Evolutionary conservation across 2,329 filamentous ascomycete species (phyloP), one percentile per base, ranked within the genome.

Genomic region (Rugonectria rugulosa): DNA sequence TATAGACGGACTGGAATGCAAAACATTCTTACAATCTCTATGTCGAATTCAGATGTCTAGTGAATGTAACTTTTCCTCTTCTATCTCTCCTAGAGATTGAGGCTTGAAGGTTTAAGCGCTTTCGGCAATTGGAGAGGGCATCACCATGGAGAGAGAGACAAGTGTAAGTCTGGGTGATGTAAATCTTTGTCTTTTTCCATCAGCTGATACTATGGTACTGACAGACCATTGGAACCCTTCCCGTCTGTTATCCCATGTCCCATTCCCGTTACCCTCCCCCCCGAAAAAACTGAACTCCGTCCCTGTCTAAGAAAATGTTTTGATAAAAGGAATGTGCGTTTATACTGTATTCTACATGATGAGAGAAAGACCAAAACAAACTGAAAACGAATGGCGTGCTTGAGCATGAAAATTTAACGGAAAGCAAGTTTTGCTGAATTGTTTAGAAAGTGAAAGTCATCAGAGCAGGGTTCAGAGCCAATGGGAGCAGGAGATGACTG

Each of bases 361-460:
- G 42, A 26, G 19, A 29, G n/a, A 50, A 34, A 27, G 37, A 50
- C 44, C 44, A 47, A n/a, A n/a, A n/a, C 20, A 42, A 36, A 12
- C 31, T 41, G 32, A 24, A 49, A 23, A 14, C 17, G 45, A 48
- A 21, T 31, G 23, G 32, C 19, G 36, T 29, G n/a, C 36, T 23
- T 29, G 15, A 9, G 6, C 17, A 17, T 11, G 26, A 20, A 9
- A 21, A 32, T 14, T 20, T 9, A 32, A 6, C 15, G 17, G 10
- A 10, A 20, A 6, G 34, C 15, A 9, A 38, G 34, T 17, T 2
- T 37, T 7, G 20, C 12, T 23, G 15, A 46, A n/a, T 21, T 15
- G 31, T 24, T 70, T 83, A 91, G 85, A 87, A 92, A 9, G 88
- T 89, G 72, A 92, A 91, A 0, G 87, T 89, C 88, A 91, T 91